Percentiles rank a stretch among this genome's conserved stretches.
phyloP scores from a whole-genome alignment of 148 eudicot genomes.

The Fagopyrum tataricum region DNA sequence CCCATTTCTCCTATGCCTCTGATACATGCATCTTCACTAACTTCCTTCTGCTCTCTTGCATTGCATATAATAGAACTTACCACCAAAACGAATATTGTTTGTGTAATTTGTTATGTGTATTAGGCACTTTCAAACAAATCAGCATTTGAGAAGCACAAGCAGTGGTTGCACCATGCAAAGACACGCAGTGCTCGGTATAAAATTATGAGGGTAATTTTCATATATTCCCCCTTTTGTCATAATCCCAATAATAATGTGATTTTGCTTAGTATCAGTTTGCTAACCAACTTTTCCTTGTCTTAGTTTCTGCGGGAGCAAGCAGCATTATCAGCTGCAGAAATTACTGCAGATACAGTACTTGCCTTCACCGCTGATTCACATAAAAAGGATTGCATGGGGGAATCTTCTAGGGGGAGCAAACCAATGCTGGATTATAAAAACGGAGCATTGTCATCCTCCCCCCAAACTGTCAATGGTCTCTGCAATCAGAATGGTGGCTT shows the following conservation, averaged over 20 bases:
- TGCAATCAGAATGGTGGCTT: conserved; percentile 35
- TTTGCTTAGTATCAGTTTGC: background rate
- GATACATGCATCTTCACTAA: background rate
- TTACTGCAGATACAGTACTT: conserved; percentile 49
- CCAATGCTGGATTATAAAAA: conserved; percentile 45
- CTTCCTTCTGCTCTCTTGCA: background rate
- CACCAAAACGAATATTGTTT: background rate
- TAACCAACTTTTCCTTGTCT: background rate
- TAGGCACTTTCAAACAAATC: conserved; percentile 89
- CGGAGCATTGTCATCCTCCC: conserved; percentile 35
- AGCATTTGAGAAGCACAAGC: conserved; percentile 82
- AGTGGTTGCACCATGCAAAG: conserved; percentile 93
- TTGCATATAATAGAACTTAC: background rate
- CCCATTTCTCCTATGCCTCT: background rate
- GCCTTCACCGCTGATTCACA: conserved; percentile 46
- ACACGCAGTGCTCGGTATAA: conserved; percentile 96
- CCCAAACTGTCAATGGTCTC: conserved; percentile 36
- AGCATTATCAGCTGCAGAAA: conserved; percentile 55
- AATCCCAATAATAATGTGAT: background rate
- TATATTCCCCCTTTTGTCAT: background rate
- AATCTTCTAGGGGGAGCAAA: conserved; percentile 33
- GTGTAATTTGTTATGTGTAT: background rate
- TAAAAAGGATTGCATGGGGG: conserved; percentile 24
- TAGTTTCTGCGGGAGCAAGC: conserved; percentile 94
- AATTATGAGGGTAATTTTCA: conserved; percentile 66